Percentiles rank a stretch among this genome's conserved stretches.
Conservation (phyloP, 176 grass and related monocot species). For the Saccharum spontaneum region DNA sequence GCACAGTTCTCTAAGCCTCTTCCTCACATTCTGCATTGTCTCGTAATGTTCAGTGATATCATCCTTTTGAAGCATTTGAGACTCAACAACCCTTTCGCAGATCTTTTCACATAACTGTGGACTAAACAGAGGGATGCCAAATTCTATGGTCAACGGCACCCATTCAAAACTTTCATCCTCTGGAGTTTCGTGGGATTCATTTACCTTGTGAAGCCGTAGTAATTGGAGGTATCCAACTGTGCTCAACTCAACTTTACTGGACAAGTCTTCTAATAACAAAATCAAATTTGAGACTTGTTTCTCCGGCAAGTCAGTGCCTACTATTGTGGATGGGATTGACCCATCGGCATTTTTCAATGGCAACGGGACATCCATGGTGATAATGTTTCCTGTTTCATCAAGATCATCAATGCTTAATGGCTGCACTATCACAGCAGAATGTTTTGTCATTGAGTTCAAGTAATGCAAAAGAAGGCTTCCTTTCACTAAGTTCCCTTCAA, state of each 20-base stretch:
- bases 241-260: constrained; percentile 55
- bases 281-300: constrained; percentile 50
- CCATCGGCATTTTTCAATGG: constrained; percentile 77
- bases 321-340: constrained; percentile 41
- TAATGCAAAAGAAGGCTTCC: constrained; percentile 73
- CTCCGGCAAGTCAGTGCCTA: constrained; percentile 19
- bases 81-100: constrained; percentile 67
- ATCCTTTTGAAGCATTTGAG: constrained; percentile 65
- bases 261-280: constrained; percentile 61
- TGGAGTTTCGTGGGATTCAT: constrained; percentile 20
- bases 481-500: constrained; percentile 86
- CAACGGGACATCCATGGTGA: constrained; percentile 67
- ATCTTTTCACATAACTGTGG: constrained; percentile 85
- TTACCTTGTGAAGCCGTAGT: constrained; percentile 67
- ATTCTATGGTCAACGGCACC: constrained; percentile 90
- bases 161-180: constrained; percentile 59
- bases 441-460: constrained; percentile 81
- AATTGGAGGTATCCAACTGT: constrained; percentile 84
- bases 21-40: constrained; percentile 81
- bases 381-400: constrained; percentile 65
- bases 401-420: constrained; percentile 76
- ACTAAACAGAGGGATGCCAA: constrained; percentile 86
- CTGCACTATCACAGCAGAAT: constrained; percentile 80
- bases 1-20: constrained; percentile 70
- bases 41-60: constrained; percentile 66